These are phyloP conservation scores for Puccinia novopanici DNA, from an alignment of 1,284 basidiomycete genomes.

Conservation along the genomic window DNA sequence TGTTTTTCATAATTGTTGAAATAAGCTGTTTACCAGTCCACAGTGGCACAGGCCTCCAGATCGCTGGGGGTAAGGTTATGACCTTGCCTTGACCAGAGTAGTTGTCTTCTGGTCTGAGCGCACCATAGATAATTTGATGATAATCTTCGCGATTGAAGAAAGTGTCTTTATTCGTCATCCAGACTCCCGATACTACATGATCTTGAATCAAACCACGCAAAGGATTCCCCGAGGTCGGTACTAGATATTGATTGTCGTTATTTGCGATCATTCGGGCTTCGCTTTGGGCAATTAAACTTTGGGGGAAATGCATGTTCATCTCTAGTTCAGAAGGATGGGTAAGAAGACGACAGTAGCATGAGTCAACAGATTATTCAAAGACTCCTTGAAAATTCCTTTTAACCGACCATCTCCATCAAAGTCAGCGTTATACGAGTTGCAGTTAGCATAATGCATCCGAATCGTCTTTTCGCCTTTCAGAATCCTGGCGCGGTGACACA, in stretches of 20 bases:
- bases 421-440: conserved; percentile 99
- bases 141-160: conserved; percentile 96
- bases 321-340: conserved; percentile 64
- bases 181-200: conserved; percentile 96
- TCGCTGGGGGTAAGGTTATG: conserved; percentile 81
- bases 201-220: conserved; percentile 98
- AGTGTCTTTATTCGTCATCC: conserved; percentile 96
- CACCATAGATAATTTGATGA: conserved; percentile 93
- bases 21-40: conserved; percentile 99
- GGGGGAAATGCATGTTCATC: conserved; percentile 99
- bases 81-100: conserved; percentile 71
- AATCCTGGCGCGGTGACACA: conserved; percentile 93
- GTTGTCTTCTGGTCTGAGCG: conserved; percentile 83
- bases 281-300: conserved; percentile 88
- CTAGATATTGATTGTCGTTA: conserved; percentile 97
- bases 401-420: conserved; percentile 91
- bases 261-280: conserved; percentile 94
- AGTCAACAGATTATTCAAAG: conserved; percentile 6
- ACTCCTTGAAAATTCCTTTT: not conserved
- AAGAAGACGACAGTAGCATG: not conserved
- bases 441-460: conserved; percentile 99
- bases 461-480: conserved; percentile 97
- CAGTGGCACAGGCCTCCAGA: conserved; percentile 83
- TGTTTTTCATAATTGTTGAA: conserved; percentile 86
- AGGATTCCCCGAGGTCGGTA: conserved; percentile 96